Percentiles rank a stretch among this genome's conserved stretches.
Conservation (phyloP, 192 early-diverging fungal species). For the Backusella liffmaniae region DNA sequence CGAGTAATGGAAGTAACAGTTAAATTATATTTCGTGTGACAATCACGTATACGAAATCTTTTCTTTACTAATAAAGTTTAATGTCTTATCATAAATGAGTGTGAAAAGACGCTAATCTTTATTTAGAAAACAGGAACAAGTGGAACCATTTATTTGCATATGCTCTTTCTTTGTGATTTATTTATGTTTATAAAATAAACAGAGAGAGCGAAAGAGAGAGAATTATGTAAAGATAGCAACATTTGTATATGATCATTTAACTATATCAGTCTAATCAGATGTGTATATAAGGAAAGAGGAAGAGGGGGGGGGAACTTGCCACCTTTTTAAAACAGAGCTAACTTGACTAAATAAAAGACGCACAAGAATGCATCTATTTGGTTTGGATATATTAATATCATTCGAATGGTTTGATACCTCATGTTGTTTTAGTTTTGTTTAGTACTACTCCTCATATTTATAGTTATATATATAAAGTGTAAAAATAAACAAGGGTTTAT, state of each 20-base stretch:
- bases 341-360: neutral
- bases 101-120: neutral
- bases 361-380: neutral
- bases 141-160: neutral
- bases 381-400: neutral
- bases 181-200: neutral
- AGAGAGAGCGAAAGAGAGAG: neutral
- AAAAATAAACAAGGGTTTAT: neutral
- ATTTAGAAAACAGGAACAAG: constrained; percentile 5
- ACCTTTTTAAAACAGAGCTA: neutral
- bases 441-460: neutral
- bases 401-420: neutral
- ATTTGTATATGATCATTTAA: neutral
- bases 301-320: neutral
- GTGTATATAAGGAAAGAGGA: neutral
- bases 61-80: neutral
- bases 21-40: constrained; percentile 1
- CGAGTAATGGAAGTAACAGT: neutral
- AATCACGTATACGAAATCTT: neutral
- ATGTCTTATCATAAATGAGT: neutral
- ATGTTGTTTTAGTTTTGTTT: neutral
- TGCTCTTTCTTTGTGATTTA: neutral
- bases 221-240: neutral
- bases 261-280: neutral
- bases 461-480: neutral